Percentiles rank a stretch among this genome's conserved stretches.
Conservation (phyloP, 768 basidiomycete species). For the Russula earlei region DNA sequence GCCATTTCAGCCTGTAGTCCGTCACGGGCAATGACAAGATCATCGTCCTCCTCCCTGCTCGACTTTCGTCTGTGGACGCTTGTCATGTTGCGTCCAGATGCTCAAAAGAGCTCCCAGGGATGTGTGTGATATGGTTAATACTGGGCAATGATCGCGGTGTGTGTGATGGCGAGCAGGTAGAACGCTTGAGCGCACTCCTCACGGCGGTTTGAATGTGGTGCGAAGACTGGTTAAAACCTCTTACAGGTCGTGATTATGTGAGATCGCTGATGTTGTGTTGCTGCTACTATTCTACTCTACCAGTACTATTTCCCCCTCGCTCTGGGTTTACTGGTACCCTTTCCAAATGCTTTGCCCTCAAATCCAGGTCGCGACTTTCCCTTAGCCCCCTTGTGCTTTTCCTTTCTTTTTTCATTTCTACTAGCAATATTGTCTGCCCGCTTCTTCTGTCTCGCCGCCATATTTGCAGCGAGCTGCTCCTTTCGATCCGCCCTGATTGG, state of each 20-base stretch:
- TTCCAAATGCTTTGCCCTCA: conserved; percentile 75
- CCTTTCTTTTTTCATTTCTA: conserved; percentile 66
- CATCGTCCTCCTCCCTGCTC: conserved; percentile 30
- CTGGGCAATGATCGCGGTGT: background rate
- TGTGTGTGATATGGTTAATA: too few species aligned
- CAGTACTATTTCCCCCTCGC: background rate
- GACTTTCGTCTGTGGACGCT: conserved; percentile 31
- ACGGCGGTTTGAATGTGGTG: background rate
- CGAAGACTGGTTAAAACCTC: background rate
- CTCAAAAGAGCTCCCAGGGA: background rate
- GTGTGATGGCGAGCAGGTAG: background rate
- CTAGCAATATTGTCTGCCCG: conserved; percentile 82
- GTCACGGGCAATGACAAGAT: conserved; percentile 16
- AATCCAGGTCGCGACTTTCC: conserved; percentile 71
- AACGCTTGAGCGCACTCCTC: background rate
- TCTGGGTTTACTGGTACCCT: conserved; percentile 32
- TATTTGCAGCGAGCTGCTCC: conserved; percentile 58
- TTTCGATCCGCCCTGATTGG: conserved; percentile 77
- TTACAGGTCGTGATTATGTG: conserved; percentile 2
- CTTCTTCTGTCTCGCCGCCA: conserved; percentile 87
- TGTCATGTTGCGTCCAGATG: conserved; percentile 3
- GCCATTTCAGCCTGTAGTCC: conserved; percentile 8
- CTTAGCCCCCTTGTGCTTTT: conserved; percentile 46
- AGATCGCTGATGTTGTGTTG: too few species aligned
- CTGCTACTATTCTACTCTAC: background rate